Evolutionary conservation across 306 rosid species (phyloP).

Genomic region (Prosopis cineraria): DNA sequence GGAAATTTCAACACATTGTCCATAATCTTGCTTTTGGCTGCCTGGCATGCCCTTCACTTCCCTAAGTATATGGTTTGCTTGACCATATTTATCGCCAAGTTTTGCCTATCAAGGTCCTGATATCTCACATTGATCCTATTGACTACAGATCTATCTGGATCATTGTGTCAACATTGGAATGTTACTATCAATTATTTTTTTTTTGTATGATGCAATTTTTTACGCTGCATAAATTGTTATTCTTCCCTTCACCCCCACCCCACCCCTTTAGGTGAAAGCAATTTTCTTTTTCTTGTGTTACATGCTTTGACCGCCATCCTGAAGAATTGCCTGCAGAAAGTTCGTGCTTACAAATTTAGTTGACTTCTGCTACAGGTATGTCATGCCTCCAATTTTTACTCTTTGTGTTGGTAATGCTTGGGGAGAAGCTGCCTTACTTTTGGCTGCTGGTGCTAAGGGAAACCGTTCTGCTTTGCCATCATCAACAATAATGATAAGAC

Average conservation of each 20-base stretch:
- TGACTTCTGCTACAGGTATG: slow-evolving; percentile 55
- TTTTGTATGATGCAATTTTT: slow-evolving; percentile 20
- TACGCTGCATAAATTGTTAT: slow-evolving; percentile 14
- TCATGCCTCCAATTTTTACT: slow-evolving; percentile 89
- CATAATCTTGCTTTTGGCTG: neutral
- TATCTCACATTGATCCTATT: slow-evolving; percentile 2
- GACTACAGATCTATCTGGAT: slow-evolving; percentile 18
- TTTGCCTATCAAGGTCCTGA: slow-evolving; percentile 22
- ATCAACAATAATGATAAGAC: slow-evolving; percentile 92
- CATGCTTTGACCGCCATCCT: slow-evolving; percentile 29
- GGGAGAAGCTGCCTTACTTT: slow-evolving; percentile 99
- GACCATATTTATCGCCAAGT: neutral
- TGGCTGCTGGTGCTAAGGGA: slow-evolving; percentile 95
- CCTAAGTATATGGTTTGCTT: neutral
- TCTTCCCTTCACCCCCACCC: slow-evolving; percentile 2
- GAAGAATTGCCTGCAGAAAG: slow-evolving; percentile 24
- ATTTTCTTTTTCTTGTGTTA: slow-evolving; percentile 23
- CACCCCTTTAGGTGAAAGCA: neutral
- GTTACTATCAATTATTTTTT: slow-evolving; percentile 6
- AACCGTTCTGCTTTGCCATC: slow-evolving; percentile 97
- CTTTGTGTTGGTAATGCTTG: slow-evolving; percentile 97
- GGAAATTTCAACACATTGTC: slow-evolving; percentile 19
- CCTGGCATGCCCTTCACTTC: neutral
- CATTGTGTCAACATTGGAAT: slow-evolving; percentile 16
- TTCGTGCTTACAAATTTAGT: slow-evolving; percentile 31